Evolutionary conservation across 805 yeast genomes (phyloP), one percentile per base, ranked within the genome.

Genomic region (Torulaspora quercuum): DNA sequence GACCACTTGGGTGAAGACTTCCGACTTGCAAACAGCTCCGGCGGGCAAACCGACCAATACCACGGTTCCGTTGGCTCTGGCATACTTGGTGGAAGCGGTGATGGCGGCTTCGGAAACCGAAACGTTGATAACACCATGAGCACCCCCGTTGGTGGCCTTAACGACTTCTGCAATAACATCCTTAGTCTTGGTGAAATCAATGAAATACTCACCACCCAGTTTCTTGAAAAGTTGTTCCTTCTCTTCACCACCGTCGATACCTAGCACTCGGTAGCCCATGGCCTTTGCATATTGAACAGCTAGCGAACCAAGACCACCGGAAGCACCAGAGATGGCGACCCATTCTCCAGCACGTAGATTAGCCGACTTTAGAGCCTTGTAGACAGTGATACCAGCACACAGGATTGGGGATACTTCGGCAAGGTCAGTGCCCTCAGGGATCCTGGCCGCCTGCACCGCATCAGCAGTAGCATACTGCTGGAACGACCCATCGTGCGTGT

Each of bases 381-480:
- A 85, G 39, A 83, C 94, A 25, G 95, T 85, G 63, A 85, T 78
- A 65, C 95, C 95, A 21, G 95, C 95, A 69, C 95, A 85, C 56
- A 86, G 74, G 57, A 85, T 78, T 49, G 95, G 95, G 6, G 95
- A 78, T 45, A 78, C 74, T 46, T 68, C 71, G 38, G 90, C 88
- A 50, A 84, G 72, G 58, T 86, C 88, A 25, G 82, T 68, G 40
- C 80, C 82, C 53, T 72, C 55, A 39, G 94, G 89, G 53, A 86
- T 77, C 50, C 73, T 69, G 26, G 94, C 94, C 23, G 92, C 94
- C 59, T 85, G 94, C 39, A 81, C 74, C 25, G 90, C 90, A 62
- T 84, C 89, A 25, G 90, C 95, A 26, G 89, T 79, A 34, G 89
- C 90, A 63, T 84, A 86, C 67, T 86, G 86, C 67, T 86, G 95